Evolutionary conservation across 768 basidiomycete genomes (phyloP).

Genomic region (Trametes cinnabarina): DNA sequence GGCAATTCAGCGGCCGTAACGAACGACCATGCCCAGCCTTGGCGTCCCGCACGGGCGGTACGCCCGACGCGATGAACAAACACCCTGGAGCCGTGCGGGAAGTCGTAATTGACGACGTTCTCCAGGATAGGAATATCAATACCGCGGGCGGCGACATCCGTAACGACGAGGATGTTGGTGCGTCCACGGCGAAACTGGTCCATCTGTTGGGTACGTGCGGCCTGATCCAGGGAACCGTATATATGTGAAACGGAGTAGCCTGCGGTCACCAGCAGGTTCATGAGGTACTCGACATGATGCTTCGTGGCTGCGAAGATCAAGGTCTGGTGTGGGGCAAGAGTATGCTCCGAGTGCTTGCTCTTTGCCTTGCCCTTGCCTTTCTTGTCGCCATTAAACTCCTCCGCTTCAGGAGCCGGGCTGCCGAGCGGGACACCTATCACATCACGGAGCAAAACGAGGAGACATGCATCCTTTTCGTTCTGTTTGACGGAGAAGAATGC

Average conservation of each 20-base stretch:
- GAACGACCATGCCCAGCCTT: conserved; percentile 97
- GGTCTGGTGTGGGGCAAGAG: conserved; percentile 81
- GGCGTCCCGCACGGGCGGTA: conserved; percentile 91
- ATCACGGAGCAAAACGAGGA: conserved; percentile 81
- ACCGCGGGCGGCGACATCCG: conserved; percentile 96
- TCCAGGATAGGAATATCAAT: conserved; percentile 97
- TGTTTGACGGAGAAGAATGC: conserved; percentile 92
- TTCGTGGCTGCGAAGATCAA: conserved; percentile 96
- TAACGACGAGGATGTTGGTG: conserved; percentile 88
- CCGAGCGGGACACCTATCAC: conserved; percentile 79
- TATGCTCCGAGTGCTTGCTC: conserved; percentile 42
- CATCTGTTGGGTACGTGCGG: conserved; percentile 87
- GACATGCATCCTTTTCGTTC: conserved; percentile 90
- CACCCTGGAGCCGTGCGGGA: conserved; percentile 88
- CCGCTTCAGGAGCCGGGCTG: conserved; percentile 29
- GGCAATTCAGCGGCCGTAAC: conserved; percentile 84
- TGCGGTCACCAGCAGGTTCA: conserved; percentile 68
- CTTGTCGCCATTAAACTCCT: conserved; percentile 33
- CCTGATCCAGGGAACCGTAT: conserved; percentile 93
- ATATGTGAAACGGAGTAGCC: conserved; percentile 92
- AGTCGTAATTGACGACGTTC: conserved; percentile 98
- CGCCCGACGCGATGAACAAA: conserved; percentile 97
- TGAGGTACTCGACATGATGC: conserved; percentile 96
- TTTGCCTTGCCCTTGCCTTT: conserved; percentile 51
- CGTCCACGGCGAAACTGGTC: conserved; percentile 78